These are phyloP conservation scores for Phyllosticta citrichinensis DNA, from an alignment of 2,329 filamentous ascomycete genomes.

Conservation along the genomic window DNA sequence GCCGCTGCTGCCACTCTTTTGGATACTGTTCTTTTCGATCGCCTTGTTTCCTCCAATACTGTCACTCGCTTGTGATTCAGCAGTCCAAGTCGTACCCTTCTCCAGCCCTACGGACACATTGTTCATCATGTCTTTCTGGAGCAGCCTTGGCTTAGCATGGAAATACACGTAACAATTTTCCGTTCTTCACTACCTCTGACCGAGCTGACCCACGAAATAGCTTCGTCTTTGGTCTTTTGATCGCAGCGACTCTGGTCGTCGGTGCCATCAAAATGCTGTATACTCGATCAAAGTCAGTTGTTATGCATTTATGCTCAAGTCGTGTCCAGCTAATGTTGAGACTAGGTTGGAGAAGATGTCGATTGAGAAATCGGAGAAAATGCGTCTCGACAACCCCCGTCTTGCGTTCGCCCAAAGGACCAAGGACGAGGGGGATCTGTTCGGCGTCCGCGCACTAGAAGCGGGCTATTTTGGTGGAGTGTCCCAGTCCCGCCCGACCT, in stretches of 20 bases:
- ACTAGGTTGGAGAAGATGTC: conserved; percentile 22
- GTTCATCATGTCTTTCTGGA: conserved; percentile 17
- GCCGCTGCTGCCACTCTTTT: conserved; percentile 8
- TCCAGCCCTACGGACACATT: background rate
- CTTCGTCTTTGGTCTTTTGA: conserved; percentile 23
- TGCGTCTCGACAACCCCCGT: conserved; percentile 22
- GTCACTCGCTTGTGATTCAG: background rate
- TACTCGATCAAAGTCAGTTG: conserved; percentile 26
- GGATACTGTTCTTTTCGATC: background rate
- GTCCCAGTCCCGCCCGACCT: conserved; percentile 28
- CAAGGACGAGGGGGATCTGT: conserved; percentile 31
- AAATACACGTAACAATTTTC: conserved; percentile 25
- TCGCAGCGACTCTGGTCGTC: conserved; percentile 22
- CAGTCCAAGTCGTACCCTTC: background rate
- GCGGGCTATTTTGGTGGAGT: conserved; percentile 32
- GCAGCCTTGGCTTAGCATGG: conserved; percentile 25
- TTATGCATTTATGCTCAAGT: background rate
- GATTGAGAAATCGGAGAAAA: conserved; percentile 18
- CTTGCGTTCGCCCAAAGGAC: conserved; percentile 25
- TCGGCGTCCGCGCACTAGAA: conserved; percentile 32
- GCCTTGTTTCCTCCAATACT: background rate
- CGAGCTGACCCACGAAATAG: conserved; percentile 16
- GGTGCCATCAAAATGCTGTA: conserved; percentile 27
- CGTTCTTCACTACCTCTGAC: background rate
- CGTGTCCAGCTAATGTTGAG: background rate